phyloP scores from a whole-genome alignment of 768 basidiomycete species.

The Amanita fuliginea region DNA sequence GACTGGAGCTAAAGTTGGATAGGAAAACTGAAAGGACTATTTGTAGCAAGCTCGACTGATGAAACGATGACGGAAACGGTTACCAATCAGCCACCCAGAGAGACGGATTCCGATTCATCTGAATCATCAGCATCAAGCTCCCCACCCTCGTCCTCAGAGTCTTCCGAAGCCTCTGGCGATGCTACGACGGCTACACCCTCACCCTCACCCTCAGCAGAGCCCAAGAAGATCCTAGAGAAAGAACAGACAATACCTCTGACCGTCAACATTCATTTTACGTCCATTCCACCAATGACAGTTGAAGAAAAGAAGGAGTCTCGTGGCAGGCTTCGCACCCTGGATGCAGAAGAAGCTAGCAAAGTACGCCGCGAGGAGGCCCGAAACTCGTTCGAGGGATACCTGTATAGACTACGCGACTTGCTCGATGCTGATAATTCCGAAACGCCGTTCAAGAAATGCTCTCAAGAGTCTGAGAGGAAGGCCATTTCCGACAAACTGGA shows the following conservation, averaged over 20 bases:
- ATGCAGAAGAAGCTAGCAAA: constrained; percentile 68
- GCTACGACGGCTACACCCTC: constrained; percentile 27
- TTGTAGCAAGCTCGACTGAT: constrained; percentile 39
- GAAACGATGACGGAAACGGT: constrained; percentile 28
- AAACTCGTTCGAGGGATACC: constrained; percentile 84
- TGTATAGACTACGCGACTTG: constrained; percentile 86
- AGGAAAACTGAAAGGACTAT: constrained; percentile 86
- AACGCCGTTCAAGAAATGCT: constrained; percentile 80
- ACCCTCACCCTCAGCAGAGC: constrained; percentile 23
- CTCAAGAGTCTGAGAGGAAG: constrained; percentile 58
- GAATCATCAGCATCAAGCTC: constrained; percentile 21
- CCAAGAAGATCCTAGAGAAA: constrained; percentile 28
- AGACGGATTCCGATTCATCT: constrained; percentile 13
- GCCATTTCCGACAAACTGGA: constrained; percentile 56
- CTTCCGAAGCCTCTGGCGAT: constrained; percentile 10
- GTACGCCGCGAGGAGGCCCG: constrained; percentile 78
- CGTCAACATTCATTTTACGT: constrained; percentile 50
- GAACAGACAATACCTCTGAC: constrained; percentile 62
- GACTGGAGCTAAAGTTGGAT: constrained; percentile 5
- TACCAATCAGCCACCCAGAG: constrained; percentile 34
- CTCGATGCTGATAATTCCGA: constrained; percentile 53
- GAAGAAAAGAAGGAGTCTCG: constrained; percentile 68
- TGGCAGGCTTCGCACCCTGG: constrained; percentile 66
- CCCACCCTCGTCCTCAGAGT: constrained; percentile 18
- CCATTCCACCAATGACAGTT: constrained; percentile 65